Evolutionary conservation across 2,329 filamentous ascomycete genomes (phyloP).

Genomic region (Teratosphaeria destructans): DNA sequence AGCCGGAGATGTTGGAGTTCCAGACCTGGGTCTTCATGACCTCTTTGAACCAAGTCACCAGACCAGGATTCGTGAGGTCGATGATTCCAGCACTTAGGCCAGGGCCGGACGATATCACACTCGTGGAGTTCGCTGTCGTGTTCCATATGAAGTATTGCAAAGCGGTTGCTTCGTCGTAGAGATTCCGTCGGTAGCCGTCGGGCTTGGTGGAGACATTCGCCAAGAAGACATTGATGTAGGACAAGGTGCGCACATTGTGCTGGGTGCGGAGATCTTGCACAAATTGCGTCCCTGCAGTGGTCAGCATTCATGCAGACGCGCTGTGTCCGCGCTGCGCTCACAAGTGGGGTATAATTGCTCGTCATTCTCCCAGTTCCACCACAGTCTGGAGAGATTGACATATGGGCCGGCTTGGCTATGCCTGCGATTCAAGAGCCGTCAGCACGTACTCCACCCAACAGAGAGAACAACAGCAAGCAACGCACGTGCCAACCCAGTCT

Average conservation of each 20-base stretch:
- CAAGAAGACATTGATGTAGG: constrained; percentile 29
- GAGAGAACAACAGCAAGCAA: not conserved
- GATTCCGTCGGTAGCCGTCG: constrained; percentile 22
- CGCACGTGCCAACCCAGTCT: constrained; percentile 26
- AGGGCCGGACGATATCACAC: constrained; percentile 27
- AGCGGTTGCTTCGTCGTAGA: constrained; percentile 25
- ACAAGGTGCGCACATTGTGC: constrained; percentile 23
- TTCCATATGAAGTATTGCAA: constrained; percentile 26
- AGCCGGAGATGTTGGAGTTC: constrained; percentile 26
- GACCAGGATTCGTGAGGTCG: constrained; percentile 26
- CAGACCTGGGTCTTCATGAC: constrained; percentile 26
- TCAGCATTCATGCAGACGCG: not conserved
- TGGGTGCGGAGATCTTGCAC: constrained; percentile 24
- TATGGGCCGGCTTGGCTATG: constrained; percentile 26
- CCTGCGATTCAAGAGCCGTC: not conserved
- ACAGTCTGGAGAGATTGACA: constrained; percentile 26
- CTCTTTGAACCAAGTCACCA: constrained; percentile 25
- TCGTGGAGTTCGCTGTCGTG: constrained; percentile 24
- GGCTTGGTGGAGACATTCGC: constrained; percentile 27
- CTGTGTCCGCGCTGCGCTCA: constrained; percentile 5
- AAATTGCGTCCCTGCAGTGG: constrained; percentile 12
- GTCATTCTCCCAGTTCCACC: constrained; percentile 33
- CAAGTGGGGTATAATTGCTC: constrained; percentile 25
- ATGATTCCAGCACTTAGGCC: constrained; percentile 29
- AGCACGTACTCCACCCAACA: not conserved